Percentiles rank a stretch among this genome's conserved stretches.
Evolutionary conservation across 2,329 filamentous ascomycete genomes (phyloP).

Genomic region (Cytospora leucostoma): DNA sequence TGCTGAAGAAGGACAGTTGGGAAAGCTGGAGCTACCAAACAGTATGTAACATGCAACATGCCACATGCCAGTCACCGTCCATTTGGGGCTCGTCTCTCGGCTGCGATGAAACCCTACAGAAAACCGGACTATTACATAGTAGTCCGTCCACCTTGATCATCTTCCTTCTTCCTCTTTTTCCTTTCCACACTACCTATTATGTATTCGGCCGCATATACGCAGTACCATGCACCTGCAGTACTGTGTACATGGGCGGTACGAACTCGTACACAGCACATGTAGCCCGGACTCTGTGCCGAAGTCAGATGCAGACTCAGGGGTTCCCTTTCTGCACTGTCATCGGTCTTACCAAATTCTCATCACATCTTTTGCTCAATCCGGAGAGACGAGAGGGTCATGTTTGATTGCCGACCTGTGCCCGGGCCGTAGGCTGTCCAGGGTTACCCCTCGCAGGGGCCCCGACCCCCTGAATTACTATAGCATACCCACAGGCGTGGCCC

Average conservation of each 20-base stretch:
- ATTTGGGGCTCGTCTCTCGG: background rate
- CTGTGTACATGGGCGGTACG: background rate
- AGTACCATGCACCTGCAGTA: background rate
- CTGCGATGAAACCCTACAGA: background rate
- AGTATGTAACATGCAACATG: background rate
- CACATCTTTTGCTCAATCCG: constrained; percentile 15
- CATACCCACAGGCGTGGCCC: background rate
- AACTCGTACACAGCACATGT: background rate
- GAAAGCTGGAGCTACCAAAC: background rate
- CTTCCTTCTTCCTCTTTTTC: background rate
- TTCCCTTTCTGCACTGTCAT: background rate
- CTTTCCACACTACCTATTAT: background rate
- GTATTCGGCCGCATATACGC: background rate
- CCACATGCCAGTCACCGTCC: background rate
- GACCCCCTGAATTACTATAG: background rate
- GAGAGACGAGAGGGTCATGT: constrained; percentile 6
- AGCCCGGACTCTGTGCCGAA: background rate
- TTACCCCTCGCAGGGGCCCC: constrained; percentile 2
- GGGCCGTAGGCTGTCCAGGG: constrained; percentile 16
- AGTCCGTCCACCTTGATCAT: background rate
- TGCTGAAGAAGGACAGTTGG: background rate
- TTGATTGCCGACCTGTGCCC: constrained; percentile 22
- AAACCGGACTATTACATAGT: background rate
- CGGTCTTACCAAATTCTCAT: background rate
- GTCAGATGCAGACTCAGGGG: background rate